These are phyloP conservation scores for Parascedosporium putredinis DNA, from an alignment of 2,329 filamentous ascomycete species.

Conservation along the genomic window DNA sequence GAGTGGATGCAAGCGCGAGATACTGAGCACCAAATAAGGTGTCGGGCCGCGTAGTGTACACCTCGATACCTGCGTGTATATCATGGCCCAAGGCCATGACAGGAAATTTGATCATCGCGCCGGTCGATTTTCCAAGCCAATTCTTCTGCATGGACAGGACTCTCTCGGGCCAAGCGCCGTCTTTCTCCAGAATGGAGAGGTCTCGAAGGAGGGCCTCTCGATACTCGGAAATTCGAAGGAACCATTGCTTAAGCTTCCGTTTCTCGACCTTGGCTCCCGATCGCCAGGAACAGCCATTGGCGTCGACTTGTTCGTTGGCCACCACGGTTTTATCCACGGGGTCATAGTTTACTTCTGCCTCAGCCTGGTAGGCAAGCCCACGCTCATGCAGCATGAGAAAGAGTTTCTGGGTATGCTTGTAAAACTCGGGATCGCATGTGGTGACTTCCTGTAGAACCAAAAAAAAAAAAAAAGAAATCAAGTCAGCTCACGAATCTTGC, in stretches of 20 bases:
- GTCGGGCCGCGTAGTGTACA: conserved; percentile 78
- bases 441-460: conserved; percentile 54
- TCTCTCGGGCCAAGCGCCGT: conserved; percentile 67
- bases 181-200: conserved; percentile 52
- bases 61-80: conserved; percentile 44
- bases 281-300: conserved; percentile 75
- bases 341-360: conserved; percentile 83
- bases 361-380: conserved; percentile 71
- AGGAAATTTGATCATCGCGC: conserved; percentile 62
- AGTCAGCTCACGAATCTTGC: not conserved
- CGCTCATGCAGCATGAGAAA: conserved; percentile 67
- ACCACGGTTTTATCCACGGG: conserved; percentile 82
- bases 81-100: conserved; percentile 35
- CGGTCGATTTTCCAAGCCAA: conserved; percentile 74
- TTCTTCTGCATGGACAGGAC: conserved; percentile 77
- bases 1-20: conserved; percentile 63
- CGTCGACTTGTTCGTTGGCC: conserved; percentile 88
- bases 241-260: conserved; percentile 75
- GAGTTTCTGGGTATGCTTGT: conserved; percentile 79
- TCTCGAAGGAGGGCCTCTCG: conserved; percentile 63
- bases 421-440: conserved; percentile 77
- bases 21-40: conserved; percentile 85
- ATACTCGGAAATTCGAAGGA: conserved; percentile 73
- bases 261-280: conserved; percentile 79
- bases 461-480: not conserved